phyloP scores from a whole-genome alignment of 305 asterid genomes.

The Salvia sclarea region DNA sequence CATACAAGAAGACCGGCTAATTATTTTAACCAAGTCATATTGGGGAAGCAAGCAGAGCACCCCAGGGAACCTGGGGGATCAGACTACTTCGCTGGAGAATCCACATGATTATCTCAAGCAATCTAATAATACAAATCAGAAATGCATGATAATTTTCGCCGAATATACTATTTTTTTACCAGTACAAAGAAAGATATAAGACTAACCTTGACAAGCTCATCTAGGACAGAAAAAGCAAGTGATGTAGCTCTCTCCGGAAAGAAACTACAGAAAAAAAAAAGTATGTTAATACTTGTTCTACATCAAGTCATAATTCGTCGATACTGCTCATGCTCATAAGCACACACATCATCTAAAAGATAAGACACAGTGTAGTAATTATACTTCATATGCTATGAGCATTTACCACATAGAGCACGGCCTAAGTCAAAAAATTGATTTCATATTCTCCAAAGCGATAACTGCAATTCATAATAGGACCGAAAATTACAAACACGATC shows the following conservation, averaged over 20 bases:
- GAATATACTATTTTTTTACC: not conserved
- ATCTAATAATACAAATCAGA: not conserved
- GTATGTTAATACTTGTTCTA: conserved; percentile 20
- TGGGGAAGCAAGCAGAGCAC: not conserved
- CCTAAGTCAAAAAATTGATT: not conserved
- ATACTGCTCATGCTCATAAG: not conserved
- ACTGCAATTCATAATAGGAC: conserved; percentile 1
- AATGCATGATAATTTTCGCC: not conserved
- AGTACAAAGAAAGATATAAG: conserved; percentile 5
- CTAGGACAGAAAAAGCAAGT: conserved; percentile 66
- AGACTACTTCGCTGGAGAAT: not conserved
- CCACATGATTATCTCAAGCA: conserved; percentile 5
- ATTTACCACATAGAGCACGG: not conserved
- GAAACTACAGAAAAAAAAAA: conserved; percentile 67
- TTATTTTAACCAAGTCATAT: not conserved
- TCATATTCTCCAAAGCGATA: not conserved
- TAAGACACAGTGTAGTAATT: not conserved
- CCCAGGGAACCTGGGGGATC: not conserved
- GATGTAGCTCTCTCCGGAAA: conserved; percentile 81
- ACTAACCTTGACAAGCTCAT: conserved; percentile 73
- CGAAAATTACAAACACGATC: not conserved
- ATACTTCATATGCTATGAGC: not conserved
- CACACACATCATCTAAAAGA: not conserved
- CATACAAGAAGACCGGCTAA: conserved; percentile 10
- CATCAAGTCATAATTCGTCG: not conserved